Evolutionary conservation across 2,329 filamentous ascomycete species (phyloP), one percentile per base, ranked within the genome.

Genomic region (Cladophialophora chaetospira): DNA sequence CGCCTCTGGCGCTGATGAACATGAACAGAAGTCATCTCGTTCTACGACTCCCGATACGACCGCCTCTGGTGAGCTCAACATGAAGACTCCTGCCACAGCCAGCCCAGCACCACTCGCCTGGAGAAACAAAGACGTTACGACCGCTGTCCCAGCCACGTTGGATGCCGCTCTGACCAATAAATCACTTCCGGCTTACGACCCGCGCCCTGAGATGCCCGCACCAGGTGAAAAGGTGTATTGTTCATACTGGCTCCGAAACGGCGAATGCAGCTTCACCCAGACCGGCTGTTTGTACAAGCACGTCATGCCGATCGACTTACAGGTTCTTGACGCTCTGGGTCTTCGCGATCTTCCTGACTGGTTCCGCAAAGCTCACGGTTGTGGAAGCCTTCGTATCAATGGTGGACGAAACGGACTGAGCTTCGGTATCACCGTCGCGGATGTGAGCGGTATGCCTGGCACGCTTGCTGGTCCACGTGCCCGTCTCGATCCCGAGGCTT

Each of bases 261-360:
- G 91, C 17, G 84, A 89, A 40, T 97, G 92, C 70, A 88, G 88
- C 60, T 97, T 90, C 71, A 86, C 82, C 3, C 89, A 95, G 70
- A 87, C 92, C 68, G 91, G 92, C 0, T 96, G 92, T 75, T 85
- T 87, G 63, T 96, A 86, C 77, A 93, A 91, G 75, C 92, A 96
- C 70, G 89, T 94, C 70, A 96, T 96, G 88, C 92, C 92, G 0
- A 72, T 76, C 23, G 85, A 91, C 62, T 78, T 78, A 48, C 75
- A 78, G 0, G 88, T 85, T 1, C 83, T 95, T 65, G 75, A 82
- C 40, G 77, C 80, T 5, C 79, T 96, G 2, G 92, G 92, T 0
- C 81, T 96, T 48, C 72, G 73, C 2, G 73, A 76, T 38, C 72
- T 79, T 13, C 83, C 84, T 6, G 70, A 71, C 5, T 86, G 84